Evolutionary conservation across 2,329 filamentous ascomycete genomes (phyloP), one percentile per base, ranked within the genome.

Genomic region (Talaromyces sp.): DNA sequence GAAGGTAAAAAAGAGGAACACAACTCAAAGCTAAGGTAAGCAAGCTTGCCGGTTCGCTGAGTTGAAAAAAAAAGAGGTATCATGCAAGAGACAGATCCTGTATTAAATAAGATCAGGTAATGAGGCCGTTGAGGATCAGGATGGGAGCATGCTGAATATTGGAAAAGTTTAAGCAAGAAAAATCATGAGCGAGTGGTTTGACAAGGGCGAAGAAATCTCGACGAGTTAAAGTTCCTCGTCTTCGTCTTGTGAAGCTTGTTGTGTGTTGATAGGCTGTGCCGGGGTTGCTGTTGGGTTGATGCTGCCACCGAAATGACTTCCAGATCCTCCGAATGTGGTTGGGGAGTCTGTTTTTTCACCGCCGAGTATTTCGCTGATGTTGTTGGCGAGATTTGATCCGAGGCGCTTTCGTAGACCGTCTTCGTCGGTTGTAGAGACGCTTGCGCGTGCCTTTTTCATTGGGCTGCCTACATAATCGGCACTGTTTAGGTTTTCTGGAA

Each of bases 371-470:
- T 78, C 77, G 50, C 73, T 76, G 61, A 81, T 78, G 9, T 76
- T 74, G 33, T 62, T 58, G 33, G 64, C n/a, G 19, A 62, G 50
- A 33, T 62, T 75, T 6, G 77, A 71, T n/a, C 72, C 78, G 47
- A 82, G 75, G 41, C 80, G 74, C 64, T 74, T 75, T 47, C 77
- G 74, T 57, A 81, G 68, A 7, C 76, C 72, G 47, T 77, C 74
- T 59, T 78, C 76, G 57, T 81, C 79, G 14, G 78, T 74, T 33
- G 75, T 75, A 11, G 79, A 80, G 22, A 81, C 76, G 64, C 79
- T 81, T 2, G 79, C 78, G 39, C 80, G 74, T 60, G 81, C 79
- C 70, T 81, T 80, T 69, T 82, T 82, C 68, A 82, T 67, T 0
- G 80, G 80, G 67, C 80, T 82, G 8, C 80, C 80, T 3, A 81